Evolutionary conservation across 2,329 filamentous ascomycete genomes (phyloP).

Genomic region (Xylariaceae sp.): DNA sequence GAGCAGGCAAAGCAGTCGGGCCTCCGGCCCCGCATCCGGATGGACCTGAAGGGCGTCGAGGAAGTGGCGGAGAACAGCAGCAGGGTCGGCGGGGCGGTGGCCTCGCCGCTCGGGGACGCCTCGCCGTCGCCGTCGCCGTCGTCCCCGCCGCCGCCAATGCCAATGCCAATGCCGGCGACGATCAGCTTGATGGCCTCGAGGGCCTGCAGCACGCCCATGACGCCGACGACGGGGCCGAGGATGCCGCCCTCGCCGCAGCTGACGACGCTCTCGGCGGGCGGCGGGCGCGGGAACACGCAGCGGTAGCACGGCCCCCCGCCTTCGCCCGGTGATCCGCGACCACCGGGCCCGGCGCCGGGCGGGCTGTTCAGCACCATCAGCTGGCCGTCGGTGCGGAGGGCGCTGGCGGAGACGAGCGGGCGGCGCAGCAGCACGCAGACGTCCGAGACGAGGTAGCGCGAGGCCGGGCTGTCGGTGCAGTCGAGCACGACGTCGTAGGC

Average conservation of each 20-base stretch:
- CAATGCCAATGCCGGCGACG: slow-evolving; percentile 29
- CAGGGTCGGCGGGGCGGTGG: slow-evolving; percentile 23
- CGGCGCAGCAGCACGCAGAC: slow-evolving; percentile 73
- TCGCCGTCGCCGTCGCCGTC: too few species aligned
- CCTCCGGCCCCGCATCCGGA: slow-evolving; percentile 64
- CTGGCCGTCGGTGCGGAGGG: slow-evolving; percentile 82
- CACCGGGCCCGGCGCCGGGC: slow-evolving; percentile 49
- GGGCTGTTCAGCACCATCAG: slow-evolving; percentile 83
- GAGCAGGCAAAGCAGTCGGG: slow-evolving; percentile 73
- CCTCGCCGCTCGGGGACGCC: background rate
- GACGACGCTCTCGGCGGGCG: slow-evolving; percentile 72
- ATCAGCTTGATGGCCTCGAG: slow-evolving; percentile 84
- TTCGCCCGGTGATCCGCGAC: too few species aligned
- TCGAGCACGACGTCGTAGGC: slow-evolving; percentile 81
- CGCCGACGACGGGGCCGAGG: slow-evolving; percentile 82
- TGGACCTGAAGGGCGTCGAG: slow-evolving; percentile 55
- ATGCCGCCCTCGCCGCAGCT: slow-evolving; percentile 92
- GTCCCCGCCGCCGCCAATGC: slow-evolving; percentile 6
- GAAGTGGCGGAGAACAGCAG: slow-evolving; percentile 42
- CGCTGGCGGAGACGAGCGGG: slow-evolving; percentile 81
- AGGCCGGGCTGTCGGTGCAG: slow-evolving; percentile 89
- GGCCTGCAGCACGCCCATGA: slow-evolving; percentile 89
- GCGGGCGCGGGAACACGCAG: slow-evolving; percentile 83
- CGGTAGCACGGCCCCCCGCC: slow-evolving; percentile 80
- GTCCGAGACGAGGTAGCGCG: slow-evolving; percentile 89